Evolutionary conservation across 2,329 filamentous ascomycete genomes (phyloP).

Genomic region (Fusarium sp.): DNA sequence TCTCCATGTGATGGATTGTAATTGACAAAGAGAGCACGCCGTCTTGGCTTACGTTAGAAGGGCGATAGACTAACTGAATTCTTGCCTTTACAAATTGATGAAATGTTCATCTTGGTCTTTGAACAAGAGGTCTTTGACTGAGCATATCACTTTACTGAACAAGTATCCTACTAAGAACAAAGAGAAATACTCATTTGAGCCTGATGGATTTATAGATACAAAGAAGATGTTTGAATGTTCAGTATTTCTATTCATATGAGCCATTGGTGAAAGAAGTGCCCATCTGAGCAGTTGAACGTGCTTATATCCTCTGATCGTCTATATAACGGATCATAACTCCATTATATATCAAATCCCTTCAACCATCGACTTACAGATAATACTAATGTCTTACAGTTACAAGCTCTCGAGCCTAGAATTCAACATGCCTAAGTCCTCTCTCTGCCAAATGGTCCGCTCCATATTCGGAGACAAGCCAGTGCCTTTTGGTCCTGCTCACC

Average conservation of each 20-base stretch:
- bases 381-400: neutral
- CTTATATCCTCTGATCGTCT: neutral
- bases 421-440: neutral
- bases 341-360: neutral
- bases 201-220: neutral
- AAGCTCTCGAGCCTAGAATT: neutral
- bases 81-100: neutral
- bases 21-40: neutral
- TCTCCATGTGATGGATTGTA: neutral
- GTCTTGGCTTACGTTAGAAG: neutral
- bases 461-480: neutral
- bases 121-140: neutral
- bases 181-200: neutral
- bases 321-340: neutral
- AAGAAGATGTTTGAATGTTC: neutral
- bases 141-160: neutral
- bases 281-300: neutral
- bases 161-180: neutral
- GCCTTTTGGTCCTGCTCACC: conserved; percentile 5
- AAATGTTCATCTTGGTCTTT: neutral
- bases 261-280: neutral
- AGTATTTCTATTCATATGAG: neutral
- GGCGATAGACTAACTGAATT: neutral
- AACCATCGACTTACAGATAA: neutral
- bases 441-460: neutral